phyloP scores from a whole-genome alignment of 768 basidiomycete genomes.

The Leccinum sublutescens region DNA sequence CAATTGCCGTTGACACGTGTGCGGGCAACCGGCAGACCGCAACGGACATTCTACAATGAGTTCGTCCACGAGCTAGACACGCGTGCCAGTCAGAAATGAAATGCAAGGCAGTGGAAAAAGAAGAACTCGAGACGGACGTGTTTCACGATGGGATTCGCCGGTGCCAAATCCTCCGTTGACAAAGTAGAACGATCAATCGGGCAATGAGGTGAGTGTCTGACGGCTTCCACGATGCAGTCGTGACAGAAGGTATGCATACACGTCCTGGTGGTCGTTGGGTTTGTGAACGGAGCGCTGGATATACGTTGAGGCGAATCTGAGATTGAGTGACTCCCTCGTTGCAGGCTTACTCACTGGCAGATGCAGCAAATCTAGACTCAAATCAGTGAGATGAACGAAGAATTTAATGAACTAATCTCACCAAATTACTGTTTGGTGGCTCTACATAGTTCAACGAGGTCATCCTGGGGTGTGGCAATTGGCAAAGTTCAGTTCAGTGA shows the following conservation, averaged over 20 bases:
- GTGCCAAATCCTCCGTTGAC: slow-evolving; percentile 51
- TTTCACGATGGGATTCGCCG: slow-evolving; percentile 74
- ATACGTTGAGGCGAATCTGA: slow-evolving; percentile 7
- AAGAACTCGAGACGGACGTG: slow-evolving; percentile 36
- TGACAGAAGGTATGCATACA: slow-evolving; percentile 87
- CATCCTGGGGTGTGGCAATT: slow-evolving; percentile 23
- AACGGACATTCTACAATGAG: slow-evolving; percentile 71
- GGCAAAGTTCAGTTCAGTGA: slow-evolving; percentile 1
- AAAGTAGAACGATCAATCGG: slow-evolving; percentile 82
- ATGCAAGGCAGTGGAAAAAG: slow-evolving; percentile 2
- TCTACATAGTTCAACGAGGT: slow-evolving; percentile 52
- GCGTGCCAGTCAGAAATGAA: slow-evolving; percentile 5
- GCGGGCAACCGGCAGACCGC: slow-evolving; percentile 53
- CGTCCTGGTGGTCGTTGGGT: slow-evolving; percentile 70
- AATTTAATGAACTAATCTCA: slow-evolving; percentile 31
- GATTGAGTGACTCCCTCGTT: slow-evolving; percentile 1
- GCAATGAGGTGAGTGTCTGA: slow-evolving; percentile 67
- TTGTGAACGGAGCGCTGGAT: slow-evolving; percentile 64
- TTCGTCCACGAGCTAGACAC: slow-evolving; percentile 75
- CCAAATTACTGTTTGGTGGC: slow-evolving; percentile 64
- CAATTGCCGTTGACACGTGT: slow-evolving; percentile 66
- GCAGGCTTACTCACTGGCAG: slow-evolving; percentile 49
- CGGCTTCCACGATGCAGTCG: slow-evolving; percentile 74
- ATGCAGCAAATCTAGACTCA: slow-evolving; percentile 69
- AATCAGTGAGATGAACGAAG: neutral